Evolutionary conservation across 2,329 filamentous ascomycete genomes (phyloP), one percentile per base, ranked within the genome.

Genomic region (Hypoxylon sp.): DNA sequence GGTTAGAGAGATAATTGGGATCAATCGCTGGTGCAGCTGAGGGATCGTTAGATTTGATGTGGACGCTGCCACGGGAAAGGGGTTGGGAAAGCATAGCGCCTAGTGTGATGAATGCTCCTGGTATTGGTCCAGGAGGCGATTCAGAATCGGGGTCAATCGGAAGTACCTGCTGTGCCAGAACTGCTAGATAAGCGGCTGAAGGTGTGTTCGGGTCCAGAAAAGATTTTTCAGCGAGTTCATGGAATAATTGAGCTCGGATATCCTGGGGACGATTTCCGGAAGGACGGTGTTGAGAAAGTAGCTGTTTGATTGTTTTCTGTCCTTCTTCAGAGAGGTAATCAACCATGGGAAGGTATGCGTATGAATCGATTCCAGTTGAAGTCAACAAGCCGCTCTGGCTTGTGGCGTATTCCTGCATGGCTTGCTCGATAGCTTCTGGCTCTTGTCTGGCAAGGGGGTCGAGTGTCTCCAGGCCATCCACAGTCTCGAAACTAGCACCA

Each of bases 261-360:
- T 53, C 10, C 6, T 41, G 19, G 1, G 21, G 11, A 1, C n/a
- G 6, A 2, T 53, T 3, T 19, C 34, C 50, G 11, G 34, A 11
- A 38, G 50, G 50, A 2, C 34, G 21, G n/a, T 43, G 6, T 2
- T 28, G 2, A 25, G 9, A 28, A 11, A 53, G 34, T 1, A 53
- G 19, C 38, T 41, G 5, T 2, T 41, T 17, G 25, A 10, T 28
- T 14, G 21, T 6, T 19, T 23, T 9, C 14, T 21, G 34, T 1
- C 50, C 14, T 53, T 41, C 34, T 28, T n/a, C 9, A 28, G 34
- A 41, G 34, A 53, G 21, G 14, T 53, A n/a, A 7, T 45, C 58
- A 2, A 59, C 5, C 7, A 68, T 13, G 1, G 66, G 62, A 2
- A 68, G 36, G 28, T 63, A 68, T 17, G 66, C 66, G 17, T 51